Evolutionary conservation across 805 yeast species (phyloP).

Genomic region (Hanseniaspora jakobsenii): DNA sequence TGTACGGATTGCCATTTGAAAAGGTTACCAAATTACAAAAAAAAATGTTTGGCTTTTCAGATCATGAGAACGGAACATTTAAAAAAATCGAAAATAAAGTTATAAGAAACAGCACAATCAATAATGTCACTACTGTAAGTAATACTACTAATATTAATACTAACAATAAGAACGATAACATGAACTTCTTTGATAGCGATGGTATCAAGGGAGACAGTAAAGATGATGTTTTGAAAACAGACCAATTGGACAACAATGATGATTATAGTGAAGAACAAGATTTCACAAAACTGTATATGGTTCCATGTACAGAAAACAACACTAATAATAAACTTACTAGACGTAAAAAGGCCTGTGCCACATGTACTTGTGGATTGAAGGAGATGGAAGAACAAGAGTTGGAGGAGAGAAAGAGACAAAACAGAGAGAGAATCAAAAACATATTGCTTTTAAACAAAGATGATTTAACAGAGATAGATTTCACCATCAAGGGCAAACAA

Average conservation of each 20-base stretch:
- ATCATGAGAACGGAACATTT: background rate
- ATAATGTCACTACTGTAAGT: too few relatives aligned
- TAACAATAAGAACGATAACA: background rate
- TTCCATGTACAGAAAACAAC: slow-evolving; percentile 23
- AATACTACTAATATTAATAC: too few relatives aligned
- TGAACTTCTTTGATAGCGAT: background rate
- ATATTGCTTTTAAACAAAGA: slow-evolving; percentile 44
- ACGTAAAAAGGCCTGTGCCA: slow-evolving; percentile 83
- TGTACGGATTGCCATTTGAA: slow-evolving; percentile 4
- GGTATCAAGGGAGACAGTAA: background rate
- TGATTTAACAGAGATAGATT: slow-evolving; percentile 82
- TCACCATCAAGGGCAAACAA: slow-evolving; percentile 83
- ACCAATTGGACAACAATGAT: slow-evolving; percentile 31
- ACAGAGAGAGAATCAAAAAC: slow-evolving; percentile 30
- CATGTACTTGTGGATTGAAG: slow-evolving; percentile 92
- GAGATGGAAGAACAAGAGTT: slow-evolving; percentile 65
- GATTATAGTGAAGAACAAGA: slow-evolving; percentile 8
- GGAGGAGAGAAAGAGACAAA: slow-evolving; percentile 29
- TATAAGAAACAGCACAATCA: slow-evolving; percentile 38
- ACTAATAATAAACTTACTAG: slow-evolving; percentile 25
- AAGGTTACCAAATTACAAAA: slow-evolving; percentile 12
- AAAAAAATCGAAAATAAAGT: slow-evolving; percentile 12
- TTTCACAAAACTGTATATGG: slow-evolving; percentile 14
- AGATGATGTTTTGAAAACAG: slow-evolving; percentile 20
- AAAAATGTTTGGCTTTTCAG: slow-evolving; percentile 11